Base-by-base conservation (phyloP, 2,329 filamentous ascomycete genomes). In the Penicillium sp. region DNA sequence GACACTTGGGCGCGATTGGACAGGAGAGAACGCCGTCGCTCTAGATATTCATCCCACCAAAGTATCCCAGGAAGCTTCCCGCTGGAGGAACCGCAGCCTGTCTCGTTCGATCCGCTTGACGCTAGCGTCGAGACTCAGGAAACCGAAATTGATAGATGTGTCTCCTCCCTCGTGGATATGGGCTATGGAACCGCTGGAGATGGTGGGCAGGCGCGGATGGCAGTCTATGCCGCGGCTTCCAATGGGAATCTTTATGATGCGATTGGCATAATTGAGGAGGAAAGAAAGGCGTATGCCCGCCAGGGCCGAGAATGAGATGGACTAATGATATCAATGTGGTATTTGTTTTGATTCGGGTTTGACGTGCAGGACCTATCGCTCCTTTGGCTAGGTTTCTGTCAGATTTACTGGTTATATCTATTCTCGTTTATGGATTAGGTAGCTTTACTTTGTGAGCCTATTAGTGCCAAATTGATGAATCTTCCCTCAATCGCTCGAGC, bases 201-300 rank as follows among this genome's bases (percentile, higher is more conserved):
- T 22, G 74, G 76, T 22, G 77, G 77, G 45, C 64, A 61, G 31
- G 66, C 75, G 34, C 71, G 80, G 43, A 70, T 82, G 57, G 68
- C 69, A 35, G 70, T 81, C 10, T 82, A 80, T 71, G 80, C 80
- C 14, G 74, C 75, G 28, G 79, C 78, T 28, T 75, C 77, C 14
- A 71, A 77, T 22, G 78, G 79, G 15, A 73, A 72, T 54, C 66
- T 82, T 22, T 67, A 68, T 28, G 77, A 80, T 54, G 80, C 80
- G 2, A 81, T 82, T 63, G 79, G 81, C 49, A 80, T 82, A 75
- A 81, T 82, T 62, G 79, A 81, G 60, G 80, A 82, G 59, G 80
- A 82, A 59, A 73, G 77, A 45, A 76, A 74, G 57, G 77, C 69
- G 3, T 80, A 79, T 66, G 71, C 73, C 37, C 67, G 74, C 48